Percentiles rank a stretch among this genome's conserved stretches.
Evolutionary conservation across 176 grass and related monocot species (phyloP).

Genomic region (Eleusine coracana): DNA sequence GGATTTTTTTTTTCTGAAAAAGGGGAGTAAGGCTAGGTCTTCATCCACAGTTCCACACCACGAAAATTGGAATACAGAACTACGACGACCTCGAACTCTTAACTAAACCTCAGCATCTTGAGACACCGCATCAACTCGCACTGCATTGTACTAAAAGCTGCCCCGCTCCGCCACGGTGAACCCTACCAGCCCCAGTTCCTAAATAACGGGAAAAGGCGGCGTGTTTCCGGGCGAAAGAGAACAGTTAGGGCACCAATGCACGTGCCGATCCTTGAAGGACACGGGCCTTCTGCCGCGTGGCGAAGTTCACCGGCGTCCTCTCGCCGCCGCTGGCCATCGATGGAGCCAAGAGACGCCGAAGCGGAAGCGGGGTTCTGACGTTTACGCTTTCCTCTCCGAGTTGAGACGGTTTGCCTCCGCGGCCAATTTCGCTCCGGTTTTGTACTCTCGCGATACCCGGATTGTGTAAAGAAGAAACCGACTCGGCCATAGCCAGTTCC

Average conservation of each 20-base stretch:
- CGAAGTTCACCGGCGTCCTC: background rate
- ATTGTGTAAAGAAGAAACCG: too few species aligned
- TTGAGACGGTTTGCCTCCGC: too few species aligned
- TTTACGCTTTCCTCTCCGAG: too few species aligned
- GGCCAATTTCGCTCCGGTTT: too few species aligned
- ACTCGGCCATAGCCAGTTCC: too few species aligned
- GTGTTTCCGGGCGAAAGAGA: background rate
- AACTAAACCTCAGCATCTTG: too few species aligned
- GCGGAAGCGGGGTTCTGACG: too few species aligned
- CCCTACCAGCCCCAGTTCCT: background rate
- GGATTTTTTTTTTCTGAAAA: too few species aligned
- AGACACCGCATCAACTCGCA: background rate
- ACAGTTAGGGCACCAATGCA: background rate
- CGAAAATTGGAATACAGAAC: too few species aligned
- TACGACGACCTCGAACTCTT: too few species aligned
- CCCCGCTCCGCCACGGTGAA: background rate
- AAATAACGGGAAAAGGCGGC: background rate
- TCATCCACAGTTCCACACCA: background rate
- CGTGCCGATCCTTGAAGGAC: background rate
- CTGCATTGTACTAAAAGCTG: background rate
- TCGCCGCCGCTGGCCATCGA: conserved; percentile 23
- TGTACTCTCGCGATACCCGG: too few species aligned
- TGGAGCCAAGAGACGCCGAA: background rate
- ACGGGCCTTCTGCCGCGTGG: background rate
- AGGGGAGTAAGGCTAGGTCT: too few species aligned